Evolutionary conservation across 345 rosid genomes (phyloP), one percentile per base, ranked within the genome.

Genomic region (Bruguiera parviflora): DNA sequence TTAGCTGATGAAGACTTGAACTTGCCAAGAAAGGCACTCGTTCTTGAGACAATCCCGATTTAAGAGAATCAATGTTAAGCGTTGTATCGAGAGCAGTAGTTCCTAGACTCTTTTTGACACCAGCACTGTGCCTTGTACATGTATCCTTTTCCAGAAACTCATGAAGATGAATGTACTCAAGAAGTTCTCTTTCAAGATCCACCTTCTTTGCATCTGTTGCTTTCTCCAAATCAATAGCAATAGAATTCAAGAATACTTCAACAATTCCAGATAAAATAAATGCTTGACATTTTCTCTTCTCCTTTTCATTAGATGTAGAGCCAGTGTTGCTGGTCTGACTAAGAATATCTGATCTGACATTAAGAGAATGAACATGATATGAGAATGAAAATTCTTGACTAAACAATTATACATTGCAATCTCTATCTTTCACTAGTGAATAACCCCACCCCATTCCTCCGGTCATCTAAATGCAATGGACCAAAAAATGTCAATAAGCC

Each of bases 1-100:
- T 72, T 47, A 89, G 66, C 81, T 86, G 89, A 74, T 74, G 77
- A 67, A 92, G 81, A 73, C 86, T 89, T 77, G 96, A 86, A 75
- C 92, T 86, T 70, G 92, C 67, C 82, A 91, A 78, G 77, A 85
- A 88, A 47, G 85, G 76, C 59, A 76, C 73, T 66, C 37, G 78
- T 63, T 84, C 87, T 63, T 77, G 87, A 61, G 63, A 62, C 58
- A 75, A 67, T 61, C 64, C 73, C 64, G 51, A 47, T 73, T 71
- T 75, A 68, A 84, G 75, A 37, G 77, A 72, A 60, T 79, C 82
- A 66, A 46, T 37, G 55, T 71, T 76, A 58, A 66, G 75, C 21
- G 78, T 73, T 49, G 64, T 67, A 61, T 68, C 83, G 58, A 49
- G 71, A 56, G 75, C 32, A 72, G 81, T 71, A 65, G 75, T 72